These are phyloP conservation scores for Coriolopsis trogii DNA, from an alignment of 1,284 basidiomycete species.

Conservation along the genomic window DNA sequence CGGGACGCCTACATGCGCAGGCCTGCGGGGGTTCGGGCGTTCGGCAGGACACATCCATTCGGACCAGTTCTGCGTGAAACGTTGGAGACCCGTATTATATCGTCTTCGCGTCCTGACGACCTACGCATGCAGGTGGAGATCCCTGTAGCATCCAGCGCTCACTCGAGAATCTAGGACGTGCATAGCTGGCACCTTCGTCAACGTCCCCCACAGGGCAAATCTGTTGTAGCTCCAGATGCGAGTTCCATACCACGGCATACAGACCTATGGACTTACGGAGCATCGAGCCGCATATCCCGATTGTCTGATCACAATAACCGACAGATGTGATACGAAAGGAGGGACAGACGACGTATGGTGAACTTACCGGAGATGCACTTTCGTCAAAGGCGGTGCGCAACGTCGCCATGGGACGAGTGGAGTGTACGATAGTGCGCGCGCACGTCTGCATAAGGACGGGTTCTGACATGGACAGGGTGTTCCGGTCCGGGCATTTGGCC, in stretches of 20 bases:
- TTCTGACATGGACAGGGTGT: neutral
- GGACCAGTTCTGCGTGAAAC: neutral
- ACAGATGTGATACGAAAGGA: neutral
- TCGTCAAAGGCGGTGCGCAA: slow-evolving; percentile 1
- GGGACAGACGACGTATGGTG: neutral
- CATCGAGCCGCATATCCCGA: slow-evolving; percentile 2
- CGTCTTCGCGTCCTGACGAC: slow-evolving; percentile 1
- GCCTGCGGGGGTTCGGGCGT: neutral
- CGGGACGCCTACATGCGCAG: slow-evolving; percentile 8
- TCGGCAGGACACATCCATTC: neutral
- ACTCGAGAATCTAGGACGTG: neutral
- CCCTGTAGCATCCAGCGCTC: neutral
- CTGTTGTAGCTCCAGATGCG: too few relatives aligned
- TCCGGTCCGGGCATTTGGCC: slow-evolving; percentile 7
- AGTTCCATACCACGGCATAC: neutral
- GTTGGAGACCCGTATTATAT: neutral
- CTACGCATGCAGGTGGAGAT: slow-evolving; percentile 2
- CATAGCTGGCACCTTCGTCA: neutral
- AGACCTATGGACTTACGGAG: neutral
- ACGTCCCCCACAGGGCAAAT: neutral
- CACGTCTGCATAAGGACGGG: neutral
- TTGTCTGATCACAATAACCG: neutral
- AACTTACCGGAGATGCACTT: slow-evolving; percentile 2
- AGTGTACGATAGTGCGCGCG: too few relatives aligned
- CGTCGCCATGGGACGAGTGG: slow-evolving; percentile 1